Percentiles rank a stretch among this genome's conserved stretches.
Conservation (phyloP, 352 stramenopile genomes). For the Phytopythium chamaehyphon region DNA sequence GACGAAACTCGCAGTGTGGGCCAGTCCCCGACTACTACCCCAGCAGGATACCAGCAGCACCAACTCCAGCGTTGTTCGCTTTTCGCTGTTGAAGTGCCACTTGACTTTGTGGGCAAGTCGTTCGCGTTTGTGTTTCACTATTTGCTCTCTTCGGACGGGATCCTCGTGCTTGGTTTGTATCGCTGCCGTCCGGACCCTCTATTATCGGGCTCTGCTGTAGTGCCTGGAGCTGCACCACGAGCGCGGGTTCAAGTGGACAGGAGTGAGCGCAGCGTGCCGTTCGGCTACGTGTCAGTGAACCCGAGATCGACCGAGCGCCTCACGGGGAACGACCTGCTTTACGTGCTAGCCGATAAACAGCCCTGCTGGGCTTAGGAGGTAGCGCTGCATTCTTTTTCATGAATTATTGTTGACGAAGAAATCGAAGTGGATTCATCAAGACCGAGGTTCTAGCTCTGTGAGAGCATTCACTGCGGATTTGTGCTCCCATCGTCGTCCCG, state of each 20-base stretch:
- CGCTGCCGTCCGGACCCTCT: slow-evolving; percentile 54
- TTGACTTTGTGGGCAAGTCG: slow-evolving; percentile 75
- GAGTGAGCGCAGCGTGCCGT: slow-evolving; percentile 64
- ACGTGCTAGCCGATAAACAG: slow-evolving; percentile 80
- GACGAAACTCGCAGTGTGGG: slow-evolving; percentile 15
- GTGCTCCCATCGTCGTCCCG: slow-evolving; percentile 1
- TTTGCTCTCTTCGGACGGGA: slow-evolving; percentile 73
- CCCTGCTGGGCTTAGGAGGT: slow-evolving; percentile 41
- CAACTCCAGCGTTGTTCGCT: slow-evolving; percentile 64
- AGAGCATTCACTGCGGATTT: no score
- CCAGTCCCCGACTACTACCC: slow-evolving; percentile 27
- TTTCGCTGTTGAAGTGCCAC: slow-evolving; percentile 75
- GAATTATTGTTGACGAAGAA: neutral
- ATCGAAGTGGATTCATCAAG: no score
- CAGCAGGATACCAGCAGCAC: slow-evolving; percentile 2
- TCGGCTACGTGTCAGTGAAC: slow-evolving; percentile 84
- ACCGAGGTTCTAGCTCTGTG: no score
- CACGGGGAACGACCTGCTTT: slow-evolving; percentile 78
- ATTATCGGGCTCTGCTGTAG: neutral
- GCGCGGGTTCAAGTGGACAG: slow-evolving; percentile 57
- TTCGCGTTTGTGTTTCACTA: slow-evolving; percentile 86
- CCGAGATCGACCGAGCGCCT: slow-evolving; percentile 70
- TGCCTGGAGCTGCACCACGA: slow-evolving; percentile 9
- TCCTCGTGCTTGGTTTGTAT: slow-evolving; percentile 74
- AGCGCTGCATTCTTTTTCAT: neutral